Conservation (phyloP, 139 green algal species). For the Volvox africanus region DNA sequence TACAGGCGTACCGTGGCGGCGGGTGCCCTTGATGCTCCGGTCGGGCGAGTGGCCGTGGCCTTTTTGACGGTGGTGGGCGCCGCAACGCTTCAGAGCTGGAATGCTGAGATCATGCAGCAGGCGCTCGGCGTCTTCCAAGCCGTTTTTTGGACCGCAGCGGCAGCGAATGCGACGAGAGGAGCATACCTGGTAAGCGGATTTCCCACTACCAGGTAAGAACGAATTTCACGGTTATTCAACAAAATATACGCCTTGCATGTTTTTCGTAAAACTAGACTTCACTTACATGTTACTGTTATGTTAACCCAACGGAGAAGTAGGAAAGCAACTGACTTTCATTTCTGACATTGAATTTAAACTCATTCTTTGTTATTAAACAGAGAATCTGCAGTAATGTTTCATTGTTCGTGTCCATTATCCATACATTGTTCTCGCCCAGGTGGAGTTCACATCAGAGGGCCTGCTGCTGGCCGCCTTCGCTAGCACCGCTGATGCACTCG, state of each 20-base stretch:
- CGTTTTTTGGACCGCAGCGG: background rate
- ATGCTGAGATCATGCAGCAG: background rate
- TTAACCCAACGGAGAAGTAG: too few species aligned
- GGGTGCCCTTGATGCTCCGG: background rate
- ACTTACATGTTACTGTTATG: too few species aligned
- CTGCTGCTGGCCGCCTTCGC: conserved; percentile 24
- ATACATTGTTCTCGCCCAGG: background rate
- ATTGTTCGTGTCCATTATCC: too few species aligned
- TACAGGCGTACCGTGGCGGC: background rate
- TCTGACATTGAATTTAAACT: too few species aligned
- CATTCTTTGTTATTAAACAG: too few species aligned
- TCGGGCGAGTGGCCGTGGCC: background rate
- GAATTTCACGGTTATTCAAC: too few species aligned
- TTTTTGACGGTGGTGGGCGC: conserved; percentile 8
- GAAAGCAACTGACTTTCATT: background rate
- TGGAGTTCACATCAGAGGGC: conserved; percentile 9
- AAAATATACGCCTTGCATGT: too few species aligned
- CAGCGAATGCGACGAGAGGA: background rate
- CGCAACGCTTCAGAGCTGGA: conserved; percentile 16
- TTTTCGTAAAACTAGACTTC: too few species aligned
- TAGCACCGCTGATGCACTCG: background rate
- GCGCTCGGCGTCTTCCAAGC: background rate
- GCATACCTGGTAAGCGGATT: conserved; percentile 2
- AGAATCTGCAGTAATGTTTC: too few species aligned
- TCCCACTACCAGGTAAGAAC: too few species aligned